Evolutionary conservation across 441 rosid genomes (phyloP).

Genomic region (Pelargonium australe): DNA sequence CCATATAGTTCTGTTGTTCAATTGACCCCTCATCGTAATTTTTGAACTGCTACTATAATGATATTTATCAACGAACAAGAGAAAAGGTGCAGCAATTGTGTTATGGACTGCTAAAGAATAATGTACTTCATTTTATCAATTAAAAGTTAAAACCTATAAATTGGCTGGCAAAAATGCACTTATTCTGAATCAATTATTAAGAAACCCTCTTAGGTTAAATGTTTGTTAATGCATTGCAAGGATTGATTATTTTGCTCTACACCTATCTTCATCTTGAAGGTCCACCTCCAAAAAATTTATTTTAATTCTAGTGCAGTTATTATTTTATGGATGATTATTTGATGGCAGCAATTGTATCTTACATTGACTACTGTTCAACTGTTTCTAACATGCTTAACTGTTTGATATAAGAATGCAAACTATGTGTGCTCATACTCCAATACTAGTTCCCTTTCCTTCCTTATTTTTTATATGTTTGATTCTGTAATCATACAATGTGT

Average conservation of each 20-base stretch:
- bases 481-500: conserved; percentile 1
- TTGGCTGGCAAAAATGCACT: background rate
- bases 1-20: background rate
- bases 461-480: conserved; percentile 1
- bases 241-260: background rate
- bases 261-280: background rate
- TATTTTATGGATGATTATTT: background rate
- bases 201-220: conserved; percentile 2
- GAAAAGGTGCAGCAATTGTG: background rate
- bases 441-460: background rate
- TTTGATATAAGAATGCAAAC: background rate
- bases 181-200: background rate
- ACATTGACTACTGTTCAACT: background rate
- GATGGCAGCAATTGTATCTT: background rate
- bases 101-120: background rate
- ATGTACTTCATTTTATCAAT: background rate
- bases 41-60: background rate
- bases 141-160: background rate
- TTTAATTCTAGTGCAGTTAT: background rate
- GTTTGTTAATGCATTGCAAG: background rate
- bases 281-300: background rate
- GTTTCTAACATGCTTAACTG: too few relatives aligned
- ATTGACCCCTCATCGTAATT: background rate
- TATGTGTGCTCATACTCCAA: background rate
- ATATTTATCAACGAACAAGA: background rate